Evolutionary conservation across 2,329 filamentous ascomycete species (phyloP).

Genomic region (Metarhizium sp.): DNA sequence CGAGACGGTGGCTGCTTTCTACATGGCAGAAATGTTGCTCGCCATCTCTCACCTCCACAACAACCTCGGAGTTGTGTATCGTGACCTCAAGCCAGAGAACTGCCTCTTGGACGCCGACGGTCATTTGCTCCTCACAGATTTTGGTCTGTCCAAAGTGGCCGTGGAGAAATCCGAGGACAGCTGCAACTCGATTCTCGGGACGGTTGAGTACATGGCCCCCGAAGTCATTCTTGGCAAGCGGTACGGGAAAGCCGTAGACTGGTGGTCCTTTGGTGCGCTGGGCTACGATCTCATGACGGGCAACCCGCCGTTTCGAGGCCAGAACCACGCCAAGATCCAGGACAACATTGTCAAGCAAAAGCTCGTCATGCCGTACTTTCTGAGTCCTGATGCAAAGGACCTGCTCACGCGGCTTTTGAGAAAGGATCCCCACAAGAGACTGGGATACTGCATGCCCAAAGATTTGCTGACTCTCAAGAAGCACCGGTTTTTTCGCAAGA

Average conservation of each 20-base stretch:
- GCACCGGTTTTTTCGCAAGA: conserved; percentile 93
- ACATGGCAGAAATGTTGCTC: conserved; percentile 97
- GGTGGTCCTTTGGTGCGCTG: conserved; percentile 95
- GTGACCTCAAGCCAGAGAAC: conserved; percentile 96
- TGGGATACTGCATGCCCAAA: conserved; percentile 82
- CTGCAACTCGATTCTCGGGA: conserved; percentile 88
- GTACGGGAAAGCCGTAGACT: conserved; percentile 93
- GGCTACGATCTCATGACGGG: conserved; percentile 91
- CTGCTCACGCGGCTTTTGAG: conserved; percentile 79
- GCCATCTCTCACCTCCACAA: conserved; percentile 89
- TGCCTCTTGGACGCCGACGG: conserved; percentile 87
- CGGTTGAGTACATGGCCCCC: conserved; percentile 97
- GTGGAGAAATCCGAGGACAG: conserved; percentile 47
- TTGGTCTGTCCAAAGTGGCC: conserved; percentile 91
- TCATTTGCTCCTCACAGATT: conserved; percentile 90
- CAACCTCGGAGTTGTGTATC: conserved; percentile 88
- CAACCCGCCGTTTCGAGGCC: conserved; percentile 79
- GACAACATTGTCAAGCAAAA: conserved; percentile 95
- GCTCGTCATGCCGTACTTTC: conserved; percentile 77
- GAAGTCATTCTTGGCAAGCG: conserved; percentile 82
- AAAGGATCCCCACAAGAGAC: conserved; percentile 84
- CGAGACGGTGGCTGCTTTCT: conserved; percentile 83
- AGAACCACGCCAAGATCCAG: conserved; percentile 90
- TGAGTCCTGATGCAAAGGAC: conserved; percentile 88
- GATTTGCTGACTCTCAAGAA: conserved; percentile 79